These are phyloP conservation scores for Fomes fomentarius DNA, from an alignment of 1,284 basidiomycete species.

Conservation along the genomic window DNA sequence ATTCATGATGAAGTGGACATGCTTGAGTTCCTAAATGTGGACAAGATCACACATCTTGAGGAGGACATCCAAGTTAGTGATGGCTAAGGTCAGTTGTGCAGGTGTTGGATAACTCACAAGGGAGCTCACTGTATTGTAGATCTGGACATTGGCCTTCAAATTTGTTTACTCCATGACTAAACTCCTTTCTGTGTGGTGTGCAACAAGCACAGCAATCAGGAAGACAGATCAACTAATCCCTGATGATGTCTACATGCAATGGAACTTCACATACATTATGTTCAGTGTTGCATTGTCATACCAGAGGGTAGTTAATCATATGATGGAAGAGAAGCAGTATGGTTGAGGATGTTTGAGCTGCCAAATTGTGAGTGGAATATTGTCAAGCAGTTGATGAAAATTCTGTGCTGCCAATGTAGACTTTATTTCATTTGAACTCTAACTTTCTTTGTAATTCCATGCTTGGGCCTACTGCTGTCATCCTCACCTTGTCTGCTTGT, in stretches of 20 bases:
- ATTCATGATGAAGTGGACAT: constrained; percentile 3
- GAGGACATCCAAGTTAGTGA: constrained; percentile 10
- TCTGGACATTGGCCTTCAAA: constrained; percentile 33
- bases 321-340: constrained; percentile 26
- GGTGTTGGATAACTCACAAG: not conserved
- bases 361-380: constrained; percentile 2
- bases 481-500: not conserved
- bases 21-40: constrained; percentile 2
- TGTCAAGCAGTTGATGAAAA: not conserved
- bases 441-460: not conserved
- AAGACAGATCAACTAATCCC: constrained; percentile 28
- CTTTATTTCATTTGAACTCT: not conserved
- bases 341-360: constrained; percentile 31
- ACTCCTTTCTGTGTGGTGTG: constrained; percentile 36
- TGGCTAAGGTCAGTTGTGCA: constrained; percentile 20
- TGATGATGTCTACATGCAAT: constrained; percentile 7
- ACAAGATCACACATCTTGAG: constrained; percentile 10
- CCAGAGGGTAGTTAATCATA: constrained; percentile 22
- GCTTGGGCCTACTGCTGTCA: not conserved
- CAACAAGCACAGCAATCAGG: constrained; percentile 5
- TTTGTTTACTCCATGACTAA: constrained; percentile 38
- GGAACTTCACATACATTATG: constrained; percentile 30
- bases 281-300: constrained; percentile 30
- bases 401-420: not conserved
- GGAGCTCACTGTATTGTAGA: constrained; percentile 18